Percentiles rank a stretch among this genome's conserved stretches.
phyloP scores from a whole-genome alignment of 306 rosid species.

The Fragaria vesca region DNA sequence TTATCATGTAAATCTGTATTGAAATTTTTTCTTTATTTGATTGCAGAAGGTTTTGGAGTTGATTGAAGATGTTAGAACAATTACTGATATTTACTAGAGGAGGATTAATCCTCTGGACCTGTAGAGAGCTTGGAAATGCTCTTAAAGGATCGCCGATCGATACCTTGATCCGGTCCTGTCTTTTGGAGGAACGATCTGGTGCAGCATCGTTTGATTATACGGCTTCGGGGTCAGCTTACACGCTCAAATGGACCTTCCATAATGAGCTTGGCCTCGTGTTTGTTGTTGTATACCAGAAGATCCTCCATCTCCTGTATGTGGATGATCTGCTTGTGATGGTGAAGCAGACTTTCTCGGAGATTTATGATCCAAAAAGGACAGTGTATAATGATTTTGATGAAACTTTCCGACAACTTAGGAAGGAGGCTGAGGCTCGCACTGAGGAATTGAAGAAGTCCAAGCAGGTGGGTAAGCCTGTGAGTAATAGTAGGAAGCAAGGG shows the following conservation, averaged over 20 bases:
- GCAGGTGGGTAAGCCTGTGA: slow-evolving; percentile 49
- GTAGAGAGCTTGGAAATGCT: slow-evolving; percentile 79
- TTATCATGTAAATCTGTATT: neutral
- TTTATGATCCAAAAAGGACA: slow-evolving; percentile 61
- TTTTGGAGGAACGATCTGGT: slow-evolving; percentile 91
- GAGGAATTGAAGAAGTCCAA: slow-evolving; percentile 77
- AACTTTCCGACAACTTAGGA: slow-evolving; percentile 69
- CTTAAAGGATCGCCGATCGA: slow-evolving; percentile 89
- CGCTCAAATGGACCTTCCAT: slow-evolving; percentile 94
- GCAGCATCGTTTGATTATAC: slow-evolving; percentile 73
- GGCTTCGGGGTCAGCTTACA: slow-evolving; percentile 79
- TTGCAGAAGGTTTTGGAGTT: slow-evolving; percentile 34
- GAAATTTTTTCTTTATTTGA: neutral
- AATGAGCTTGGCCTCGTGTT: slow-evolving; percentile 88
- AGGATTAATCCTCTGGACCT: slow-evolving; percentile 91
- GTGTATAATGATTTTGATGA: slow-evolving; percentile 73
- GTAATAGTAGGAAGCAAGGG: slow-evolving; percentile 60
- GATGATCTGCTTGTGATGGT: slow-evolving; percentile 75
- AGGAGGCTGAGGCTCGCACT: slow-evolving; percentile 86
- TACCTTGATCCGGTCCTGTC: slow-evolving; percentile 85
- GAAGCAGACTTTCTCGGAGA: slow-evolving; percentile 64
- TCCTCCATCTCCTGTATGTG: slow-evolving; percentile 78
- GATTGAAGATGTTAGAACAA: slow-evolving; percentile 73
- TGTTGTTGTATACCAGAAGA: slow-evolving; percentile 85
- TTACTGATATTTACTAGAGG: slow-evolving; percentile 88